phyloP scores from a whole-genome alignment of 352 stramenopile genomes.

The Phytophthora crassamura region DNA sequence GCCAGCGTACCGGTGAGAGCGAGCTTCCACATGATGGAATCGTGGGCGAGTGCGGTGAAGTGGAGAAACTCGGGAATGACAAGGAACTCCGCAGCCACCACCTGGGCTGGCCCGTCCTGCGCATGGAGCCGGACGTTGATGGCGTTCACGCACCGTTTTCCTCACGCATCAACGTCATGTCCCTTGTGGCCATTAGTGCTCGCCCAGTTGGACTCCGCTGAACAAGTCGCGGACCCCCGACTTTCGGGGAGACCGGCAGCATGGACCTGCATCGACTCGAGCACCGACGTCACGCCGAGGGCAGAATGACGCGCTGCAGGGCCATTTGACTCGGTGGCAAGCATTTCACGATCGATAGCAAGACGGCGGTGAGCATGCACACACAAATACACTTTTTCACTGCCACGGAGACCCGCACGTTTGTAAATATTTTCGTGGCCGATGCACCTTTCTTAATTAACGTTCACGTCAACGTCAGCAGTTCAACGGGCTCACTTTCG shows the following conservation, averaged over 20 bases:
- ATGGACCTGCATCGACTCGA: constrained; percentile 15
- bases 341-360: neutral
- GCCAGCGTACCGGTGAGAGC: constrained; percentile 35
- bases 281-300: constrained; percentile 2
- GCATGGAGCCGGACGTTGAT: constrained; percentile 27
- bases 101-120: constrained; percentile 23
- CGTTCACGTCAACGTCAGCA: neutral
- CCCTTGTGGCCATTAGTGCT: constrained; percentile 25
- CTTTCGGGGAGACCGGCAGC: constrained; percentile 21
- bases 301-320: constrained; percentile 9
- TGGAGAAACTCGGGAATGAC: constrained; percentile 25
- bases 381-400: neutral
- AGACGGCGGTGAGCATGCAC: neutral
- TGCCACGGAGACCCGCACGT: constrained; percentile 1
- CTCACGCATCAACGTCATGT: constrained; percentile 25
- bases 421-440: neutral
- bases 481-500: neutral
- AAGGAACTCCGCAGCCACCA: constrained; percentile 18
- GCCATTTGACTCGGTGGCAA: constrained; percentile 6
- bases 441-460: neutral
- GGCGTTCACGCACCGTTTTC: constrained; percentile 25
- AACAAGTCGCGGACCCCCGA: constrained; percentile 15
- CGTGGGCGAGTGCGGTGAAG: constrained; percentile 8
- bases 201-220: constrained; percentile 7
- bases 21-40: constrained; percentile 42